Evolutionary conservation across 2,329 filamentous ascomycete species (phyloP).

Genomic region (Xylariaceae sp.): DNA sequence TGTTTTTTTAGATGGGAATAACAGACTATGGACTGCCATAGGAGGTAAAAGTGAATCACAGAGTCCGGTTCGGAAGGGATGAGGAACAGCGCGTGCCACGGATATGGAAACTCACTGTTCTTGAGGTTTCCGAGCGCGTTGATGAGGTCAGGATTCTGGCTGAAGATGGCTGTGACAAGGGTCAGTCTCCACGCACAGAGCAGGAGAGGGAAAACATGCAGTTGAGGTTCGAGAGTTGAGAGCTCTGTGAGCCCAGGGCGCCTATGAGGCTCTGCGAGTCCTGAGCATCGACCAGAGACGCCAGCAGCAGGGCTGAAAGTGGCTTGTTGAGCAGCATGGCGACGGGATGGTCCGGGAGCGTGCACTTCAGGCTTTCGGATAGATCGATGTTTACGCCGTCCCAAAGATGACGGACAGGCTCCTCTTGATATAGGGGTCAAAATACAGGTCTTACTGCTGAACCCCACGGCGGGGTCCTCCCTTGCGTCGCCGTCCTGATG

Average conservation of each 20-base stretch:
- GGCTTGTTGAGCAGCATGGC: conserved; percentile 11
- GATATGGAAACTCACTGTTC: conserved; percentile 26
- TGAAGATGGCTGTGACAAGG: conserved; percentile 10
- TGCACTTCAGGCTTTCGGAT: too few relatives aligned
- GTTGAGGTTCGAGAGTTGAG: conserved; percentile 11
- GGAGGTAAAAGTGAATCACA: too few relatives aligned
- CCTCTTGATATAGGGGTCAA: too few relatives aligned
- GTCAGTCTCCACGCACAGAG: background rate
- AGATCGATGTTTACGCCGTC: too few relatives aligned
- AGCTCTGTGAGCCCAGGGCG: conserved; percentile 14
- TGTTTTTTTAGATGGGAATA: too few relatives aligned
- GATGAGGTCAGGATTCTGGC: conserved; percentile 8
- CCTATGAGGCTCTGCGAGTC: conserved; percentile 9
- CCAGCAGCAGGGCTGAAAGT: conserved; percentile 7
- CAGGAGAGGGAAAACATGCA: conserved; percentile 4
- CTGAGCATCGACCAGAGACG: conserved; percentile 9
- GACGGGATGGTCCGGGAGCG: too few relatives aligned
- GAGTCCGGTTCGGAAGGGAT: background rate
- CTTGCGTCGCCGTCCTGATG: too few relatives aligned
- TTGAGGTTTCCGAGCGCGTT: conserved; percentile 8
- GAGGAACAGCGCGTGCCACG: background rate
- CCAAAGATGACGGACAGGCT: too few relatives aligned
- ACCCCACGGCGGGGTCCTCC: too few relatives aligned
- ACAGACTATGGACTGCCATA: too few relatives aligned
- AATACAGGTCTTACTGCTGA: too few relatives aligned